Conservation (phyloP, 805 yeast species). For the Lipomyces yamanashiensis region DNA sequence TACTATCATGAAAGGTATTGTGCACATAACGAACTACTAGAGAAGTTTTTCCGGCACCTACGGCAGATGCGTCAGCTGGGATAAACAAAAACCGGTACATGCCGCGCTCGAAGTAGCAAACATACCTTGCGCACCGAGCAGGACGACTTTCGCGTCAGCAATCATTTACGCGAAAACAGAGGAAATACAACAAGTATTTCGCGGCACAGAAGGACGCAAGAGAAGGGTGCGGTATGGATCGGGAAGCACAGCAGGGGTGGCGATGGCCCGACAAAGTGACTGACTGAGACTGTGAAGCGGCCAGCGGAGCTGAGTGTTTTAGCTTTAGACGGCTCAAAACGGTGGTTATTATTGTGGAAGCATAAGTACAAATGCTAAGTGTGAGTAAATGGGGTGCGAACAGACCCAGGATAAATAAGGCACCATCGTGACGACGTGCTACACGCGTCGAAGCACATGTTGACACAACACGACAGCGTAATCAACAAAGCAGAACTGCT, state of each 20-base stretch:
- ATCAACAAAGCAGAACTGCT: background rate
- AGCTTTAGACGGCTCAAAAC: slow-evolving; percentile 2
- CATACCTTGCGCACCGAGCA: slow-evolving; percentile 46
- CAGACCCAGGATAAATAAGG: background rate
- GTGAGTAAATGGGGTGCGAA: background rate
- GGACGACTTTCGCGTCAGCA: slow-evolving; percentile 46
- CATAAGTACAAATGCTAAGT: background rate
- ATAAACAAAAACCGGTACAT: background rate
- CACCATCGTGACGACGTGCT: no score
- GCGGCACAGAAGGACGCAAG: background rate
- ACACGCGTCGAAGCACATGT: background rate
- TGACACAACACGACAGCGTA: background rate
- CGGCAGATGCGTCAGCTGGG: slow-evolving; percentile 9
- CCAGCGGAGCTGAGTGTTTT: slow-evolving; percentile 2
- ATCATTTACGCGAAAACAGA: slow-evolving; percentile 36
- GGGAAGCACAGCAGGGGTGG: background rate
- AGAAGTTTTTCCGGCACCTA: slow-evolving; percentile 47
- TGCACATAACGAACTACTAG: slow-evolving; percentile 46
- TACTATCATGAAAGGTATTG: slow-evolving; percentile 43
- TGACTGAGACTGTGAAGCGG: background rate
- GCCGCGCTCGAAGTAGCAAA: background rate
- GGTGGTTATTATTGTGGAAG: background rate
- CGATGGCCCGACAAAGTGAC: background rate
- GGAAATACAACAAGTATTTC: no score
- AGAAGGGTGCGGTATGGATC: background rate